A percentile compares a stretch with the other conserved stretches of the same genome.
Conservation (phyloP, 805 yeast genomes). For the Ogataea nonfermentans region DNA sequence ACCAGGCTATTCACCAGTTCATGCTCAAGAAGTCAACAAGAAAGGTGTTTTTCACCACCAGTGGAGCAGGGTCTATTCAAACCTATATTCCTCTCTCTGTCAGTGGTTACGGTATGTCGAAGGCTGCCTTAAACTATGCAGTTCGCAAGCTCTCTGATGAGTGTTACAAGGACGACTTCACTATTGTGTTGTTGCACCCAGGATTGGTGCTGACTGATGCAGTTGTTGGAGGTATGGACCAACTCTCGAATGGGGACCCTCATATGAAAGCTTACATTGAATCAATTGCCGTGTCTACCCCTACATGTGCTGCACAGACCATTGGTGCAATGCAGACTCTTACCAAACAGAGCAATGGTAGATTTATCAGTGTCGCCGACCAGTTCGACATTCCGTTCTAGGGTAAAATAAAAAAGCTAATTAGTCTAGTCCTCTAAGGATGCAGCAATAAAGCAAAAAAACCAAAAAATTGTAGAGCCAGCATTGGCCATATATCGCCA, state of each 20-base stretch:
- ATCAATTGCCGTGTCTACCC: background rate
- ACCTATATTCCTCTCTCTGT: constrained; percentile 21
- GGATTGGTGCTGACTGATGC: no score
- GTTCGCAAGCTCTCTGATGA: constrained; percentile 30
- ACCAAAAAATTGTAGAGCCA: no score
- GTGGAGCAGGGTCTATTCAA: constrained; percentile 29
- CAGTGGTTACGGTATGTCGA: constrained; percentile 35
- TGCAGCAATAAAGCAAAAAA: no score
- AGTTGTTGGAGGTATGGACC: no score
- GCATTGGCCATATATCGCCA: no score
- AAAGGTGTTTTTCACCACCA: constrained; percentile 30
- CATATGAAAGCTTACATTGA: background rate
- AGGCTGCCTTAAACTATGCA: constrained; percentile 35
- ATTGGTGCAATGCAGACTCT: background rate
- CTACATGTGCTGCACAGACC: background rate
- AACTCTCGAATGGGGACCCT: background rate
- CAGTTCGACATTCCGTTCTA: constrained; percentile 1
- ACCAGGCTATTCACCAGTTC: no score
- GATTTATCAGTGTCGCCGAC: constrained; percentile 21
- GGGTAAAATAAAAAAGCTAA: no score
- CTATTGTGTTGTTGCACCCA: background rate
- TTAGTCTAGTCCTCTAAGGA: no score
- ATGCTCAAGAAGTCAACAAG: no score
- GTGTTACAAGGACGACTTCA: constrained; percentile 21
- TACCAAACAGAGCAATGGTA: background rate